These are phyloP conservation scores for Fusarium anthophilum DNA, from an alignment of 2,329 filamentous ascomycete species.

Conservation along the genomic window DNA sequence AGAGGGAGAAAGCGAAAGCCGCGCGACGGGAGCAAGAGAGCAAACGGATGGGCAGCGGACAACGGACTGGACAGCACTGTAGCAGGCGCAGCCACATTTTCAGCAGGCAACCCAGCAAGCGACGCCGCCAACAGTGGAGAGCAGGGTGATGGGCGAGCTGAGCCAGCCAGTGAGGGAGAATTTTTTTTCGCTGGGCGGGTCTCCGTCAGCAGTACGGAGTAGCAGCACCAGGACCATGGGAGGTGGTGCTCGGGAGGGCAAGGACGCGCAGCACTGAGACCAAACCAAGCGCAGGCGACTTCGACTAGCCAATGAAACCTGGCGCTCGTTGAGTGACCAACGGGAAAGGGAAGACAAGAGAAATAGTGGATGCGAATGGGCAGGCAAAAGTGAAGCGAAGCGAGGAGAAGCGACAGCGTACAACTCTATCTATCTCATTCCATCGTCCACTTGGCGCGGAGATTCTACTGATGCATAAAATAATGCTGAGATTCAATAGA, in stretches of 20 bases:
- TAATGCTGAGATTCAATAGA: slow-evolving; percentile 18
- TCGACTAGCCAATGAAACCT: slow-evolving; percentile 22
- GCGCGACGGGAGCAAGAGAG: slow-evolving; percentile 28
- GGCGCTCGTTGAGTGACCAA: slow-evolving; percentile 12
- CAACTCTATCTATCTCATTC: slow-evolving; percentile 35
- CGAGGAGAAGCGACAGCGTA: slow-evolving; percentile 31
- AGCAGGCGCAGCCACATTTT: slow-evolving; percentile 26
- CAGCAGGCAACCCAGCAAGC: slow-evolving; percentile 22
- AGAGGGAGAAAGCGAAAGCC: slow-evolving; percentile 34
- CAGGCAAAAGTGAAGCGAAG: slow-evolving; percentile 31
- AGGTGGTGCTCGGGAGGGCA: background rate
- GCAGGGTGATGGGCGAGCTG: slow-evolving; percentile 10
- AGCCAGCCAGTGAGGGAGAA: slow-evolving; percentile 44
- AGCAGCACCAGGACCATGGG: slow-evolving; percentile 5
- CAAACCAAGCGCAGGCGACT: slow-evolving; percentile 29
- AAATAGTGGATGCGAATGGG: slow-evolving; percentile 21
- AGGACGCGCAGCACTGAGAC: slow-evolving; percentile 42
- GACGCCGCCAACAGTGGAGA: slow-evolving; percentile 33
- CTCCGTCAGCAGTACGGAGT: slow-evolving; percentile 24
- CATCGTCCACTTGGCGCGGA: slow-evolving; percentile 11
- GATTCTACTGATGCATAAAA: background rate
- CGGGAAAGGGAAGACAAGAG: slow-evolving; percentile 20
- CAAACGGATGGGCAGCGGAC: slow-evolving; percentile 4
- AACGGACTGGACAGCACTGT: background rate
- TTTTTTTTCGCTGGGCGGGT: slow-evolving; percentile 45